Evolutionary conservation across 352 stramenopile genomes (phyloP), one percentile per base, ranked within the genome.

Genomic region (Globisporangium lucens): DNA sequence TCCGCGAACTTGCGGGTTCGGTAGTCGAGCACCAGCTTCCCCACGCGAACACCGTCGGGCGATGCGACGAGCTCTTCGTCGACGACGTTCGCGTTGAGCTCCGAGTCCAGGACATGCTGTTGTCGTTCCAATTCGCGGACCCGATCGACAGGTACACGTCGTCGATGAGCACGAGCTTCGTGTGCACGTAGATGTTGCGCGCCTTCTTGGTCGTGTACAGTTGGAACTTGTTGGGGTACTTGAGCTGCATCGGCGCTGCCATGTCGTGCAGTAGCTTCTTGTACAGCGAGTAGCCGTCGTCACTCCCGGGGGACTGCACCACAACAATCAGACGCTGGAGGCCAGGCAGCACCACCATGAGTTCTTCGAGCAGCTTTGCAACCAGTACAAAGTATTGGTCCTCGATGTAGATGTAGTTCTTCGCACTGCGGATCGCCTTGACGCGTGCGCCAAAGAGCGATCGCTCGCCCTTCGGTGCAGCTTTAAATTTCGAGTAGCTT

Each of bases 101-200:
- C 80, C 49, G 71, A 79, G 75, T 88, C 82, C 10, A 66, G 77
- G 5, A 85, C 77, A 89, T 89, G 55, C 80, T 83, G 58, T 75
- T 76, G 2, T 76, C 70, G 57, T 91, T 90, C 83, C 81, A 91
- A 68, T 91, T 91, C 27, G 74, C 73, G 5, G 81, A 91, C 10
- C 65, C 65, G 27, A 70, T 33, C 36, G 65, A 15, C 4, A 49
- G 35, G 51, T 51, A 35, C 60, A 66, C 2, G 65, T 70, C 35
- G 65, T 66, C 49, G 64, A 70, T 46, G 63, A 90, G 56, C 51
- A 89, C 66, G 4, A 80, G 63, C 57, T 90, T 90, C 29, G 68
- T 83, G 67, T 90, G 79, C 17, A 89, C 65, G 73, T 86, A 87
- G 15, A 90, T 60, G 6, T 75, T 56, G 7, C 74, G 61, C 6